Percentiles rank a stretch among this genome's conserved stretches.
Evolutionary conservation across 345 rosid species (phyloP).

Genomic region (Erucastrum elatum): DNA sequence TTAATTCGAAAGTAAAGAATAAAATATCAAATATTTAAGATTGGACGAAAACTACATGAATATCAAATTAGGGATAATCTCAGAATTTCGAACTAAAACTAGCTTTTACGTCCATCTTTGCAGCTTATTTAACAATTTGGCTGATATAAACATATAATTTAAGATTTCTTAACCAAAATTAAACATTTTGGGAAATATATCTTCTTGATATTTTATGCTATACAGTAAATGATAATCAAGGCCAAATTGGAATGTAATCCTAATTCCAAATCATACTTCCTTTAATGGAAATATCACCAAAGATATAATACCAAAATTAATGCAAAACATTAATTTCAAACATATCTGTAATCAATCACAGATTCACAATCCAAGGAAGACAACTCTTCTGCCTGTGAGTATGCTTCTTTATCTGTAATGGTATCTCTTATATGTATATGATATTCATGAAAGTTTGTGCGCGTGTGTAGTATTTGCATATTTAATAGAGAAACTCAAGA

Average conservation of each 20-base stretch:
- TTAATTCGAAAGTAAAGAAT: not conserved
- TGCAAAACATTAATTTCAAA: not conserved
- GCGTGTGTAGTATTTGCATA: not conserved
- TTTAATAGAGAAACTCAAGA: not conserved
- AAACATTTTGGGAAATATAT: not conserved
- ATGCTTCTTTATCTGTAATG: not conserved
- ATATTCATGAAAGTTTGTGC: not conserved
- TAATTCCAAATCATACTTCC: slow-evolving; percentile 7
- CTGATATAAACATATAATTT: not conserved
- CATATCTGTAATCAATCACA: not conserved
- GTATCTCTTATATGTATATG: not conserved
- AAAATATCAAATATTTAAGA: not conserved
- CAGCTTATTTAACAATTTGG: not conserved
- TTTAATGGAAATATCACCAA: not conserved
- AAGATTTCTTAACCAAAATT: slow-evolving; percentile 11
- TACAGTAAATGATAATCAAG: not conserved
- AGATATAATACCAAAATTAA: slow-evolving; percentile 17
- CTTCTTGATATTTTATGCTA: not conserved
- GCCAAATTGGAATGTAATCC: not conserved
- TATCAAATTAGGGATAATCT: not conserved
- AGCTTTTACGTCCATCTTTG: not conserved
- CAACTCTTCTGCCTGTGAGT: not conserved
- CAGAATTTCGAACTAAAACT: not conserved
- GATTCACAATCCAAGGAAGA: slow-evolving; percentile 9
- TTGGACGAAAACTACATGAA: not conserved